phyloP scores from a whole-genome alignment of 306 rosid species.

The Oemleria cerasiformis region DNA sequence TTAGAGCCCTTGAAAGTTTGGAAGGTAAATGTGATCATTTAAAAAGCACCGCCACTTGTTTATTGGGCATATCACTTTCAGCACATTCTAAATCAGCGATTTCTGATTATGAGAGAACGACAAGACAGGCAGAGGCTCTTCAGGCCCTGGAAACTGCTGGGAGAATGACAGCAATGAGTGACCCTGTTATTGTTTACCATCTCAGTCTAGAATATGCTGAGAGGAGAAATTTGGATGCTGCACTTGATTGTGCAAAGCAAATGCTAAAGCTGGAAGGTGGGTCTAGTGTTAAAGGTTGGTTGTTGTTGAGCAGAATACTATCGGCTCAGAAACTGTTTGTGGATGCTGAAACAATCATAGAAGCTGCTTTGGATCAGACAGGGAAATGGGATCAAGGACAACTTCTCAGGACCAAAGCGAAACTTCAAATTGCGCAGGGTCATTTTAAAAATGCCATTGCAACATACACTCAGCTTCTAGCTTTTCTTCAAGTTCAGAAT shows the following conservation, averaged over 20 bases:
- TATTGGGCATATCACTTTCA: conserved; percentile 83
- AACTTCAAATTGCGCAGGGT: conserved; percentile 72
- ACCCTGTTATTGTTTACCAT: conserved; percentile 55
- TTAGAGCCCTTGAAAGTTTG: conserved; percentile 49
- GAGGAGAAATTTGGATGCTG: conserved; percentile 74
- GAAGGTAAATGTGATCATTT: conserved; percentile 58
- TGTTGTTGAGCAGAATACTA: conserved; percentile 66
- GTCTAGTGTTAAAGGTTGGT: conserved; percentile 66
- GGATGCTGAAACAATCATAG: conserved; percentile 68
- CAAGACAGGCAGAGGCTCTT: conserved; percentile 66
- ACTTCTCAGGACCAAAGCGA: conserved; percentile 77
- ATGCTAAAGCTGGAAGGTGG: conserved; percentile 67
- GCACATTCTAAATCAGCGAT: conserved; percentile 50
- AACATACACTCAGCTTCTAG: conserved; percentile 66
- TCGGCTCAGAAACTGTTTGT: conserved; percentile 70
- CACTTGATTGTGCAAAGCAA: conserved; percentile 55
- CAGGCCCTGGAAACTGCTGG: conserved; percentile 60
- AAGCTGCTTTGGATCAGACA: conserved; percentile 83
- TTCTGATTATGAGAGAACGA: conserved; percentile 59
- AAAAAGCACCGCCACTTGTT: conserved; percentile 55
- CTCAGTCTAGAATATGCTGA: conserved; percentile 73
- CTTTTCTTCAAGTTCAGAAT: conserved; percentile 76
- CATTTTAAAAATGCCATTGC: conserved; percentile 62
- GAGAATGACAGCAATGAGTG: conserved; percentile 52
- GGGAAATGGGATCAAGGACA: conserved; percentile 93